Percentiles rank a stretch among this genome's conserved stretches.
Evolutionary conservation across 2,329 filamentous ascomycete genomes (phyloP).

Genomic region (Volutella citrinella): DNA sequence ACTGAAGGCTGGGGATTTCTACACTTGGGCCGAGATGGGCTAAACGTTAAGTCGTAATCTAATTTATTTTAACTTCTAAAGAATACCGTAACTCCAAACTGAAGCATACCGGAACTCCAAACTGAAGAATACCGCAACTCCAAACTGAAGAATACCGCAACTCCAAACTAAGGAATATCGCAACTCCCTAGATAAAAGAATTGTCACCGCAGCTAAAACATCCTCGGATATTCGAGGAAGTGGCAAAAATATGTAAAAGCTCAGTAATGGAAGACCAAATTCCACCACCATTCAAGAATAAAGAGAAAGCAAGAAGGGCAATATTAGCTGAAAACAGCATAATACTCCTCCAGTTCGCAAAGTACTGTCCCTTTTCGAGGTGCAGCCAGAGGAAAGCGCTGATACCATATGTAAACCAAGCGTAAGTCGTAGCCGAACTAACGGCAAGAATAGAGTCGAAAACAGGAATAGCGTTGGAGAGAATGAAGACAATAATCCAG

Average conservation of each 20-base stretch:
- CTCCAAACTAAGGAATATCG: no score
- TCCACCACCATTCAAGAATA: slow-evolving; percentile 16
- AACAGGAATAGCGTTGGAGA: slow-evolving; percentile 20
- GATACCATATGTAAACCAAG: slow-evolving; percentile 22
- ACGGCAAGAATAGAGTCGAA: slow-evolving; percentile 22
- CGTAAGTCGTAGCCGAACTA: slow-evolving; percentile 16
- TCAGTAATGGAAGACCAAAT: slow-evolving; percentile 15
- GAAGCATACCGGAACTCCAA: no score
- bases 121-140: no score
- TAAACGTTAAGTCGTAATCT: slow-evolving; percentile 3
- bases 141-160: no score
- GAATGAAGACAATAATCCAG: slow-evolving; percentile 19
- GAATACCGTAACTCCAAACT: no score
- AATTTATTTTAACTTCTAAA: slow-evolving; percentile 5
- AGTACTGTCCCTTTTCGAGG: slow-evolving; percentile 11
- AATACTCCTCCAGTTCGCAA: slow-evolving; percentile 13
- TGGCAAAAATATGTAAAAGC: slow-evolving; percentile 12
- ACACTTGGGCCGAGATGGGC: no score
- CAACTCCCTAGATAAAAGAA: slow-evolving; percentile 2
- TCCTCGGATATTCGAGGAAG: slow-evolving; percentile 3
- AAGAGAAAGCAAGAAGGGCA: slow-evolving; percentile 12
- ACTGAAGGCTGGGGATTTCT: no score
- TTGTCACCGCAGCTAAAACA: slow-evolving; percentile 13
- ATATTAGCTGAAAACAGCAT: slow-evolving; percentile 13
- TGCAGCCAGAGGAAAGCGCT: slow-evolving; percentile 15